Base-by-base conservation (phyloP, 1,284 basidiomycete species). In the Ceratobasidium sp. region DNA sequence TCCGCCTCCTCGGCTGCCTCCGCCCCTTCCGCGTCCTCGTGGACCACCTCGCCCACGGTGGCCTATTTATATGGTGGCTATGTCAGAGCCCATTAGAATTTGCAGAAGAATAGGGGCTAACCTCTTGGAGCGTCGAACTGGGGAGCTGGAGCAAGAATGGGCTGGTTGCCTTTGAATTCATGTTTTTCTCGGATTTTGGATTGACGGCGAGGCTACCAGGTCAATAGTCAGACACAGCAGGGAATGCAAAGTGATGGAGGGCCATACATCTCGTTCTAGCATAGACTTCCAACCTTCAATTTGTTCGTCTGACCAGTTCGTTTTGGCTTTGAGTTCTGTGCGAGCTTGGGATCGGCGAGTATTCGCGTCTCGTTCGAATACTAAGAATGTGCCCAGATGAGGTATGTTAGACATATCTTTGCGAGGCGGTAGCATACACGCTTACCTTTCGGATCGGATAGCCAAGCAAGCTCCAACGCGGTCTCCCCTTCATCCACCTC, bases 241-340 rank as follows among this genome's bases (percentile, higher is more conserved):
- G 56, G 57, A 53, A 36, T 36, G 9, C 44, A 41, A 24, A 41
- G 50, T n/a, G 27, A n/a, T 14, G 50, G 53, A 75, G 57, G 47
- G 36, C 24, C n/a, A 78, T 80, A 96, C 94, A 79, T 95, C 90
- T 79, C 90, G 84, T 75, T 97, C 95, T 66, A 97, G 83, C 92
- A 96, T 94, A 73, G 93, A 89, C 75, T 82, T 87, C 94, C 95
- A 97, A 0, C 94, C 95, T 81, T 97, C 94, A 36, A 96, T 89
- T 80, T 96, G 94, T 77, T 91, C 90, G 80, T 97, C 90, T 17
- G 79, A 82, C 89, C 90, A 91, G 2, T 90, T 89, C 48, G 93
- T 95, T 77, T 88, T 86, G 24, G 86, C 84, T 78, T 87, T 89
- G 75, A 97, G 83, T 65, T 91, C 89, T 6, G 83, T 84, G 44